A percentile compares a stretch with the other conserved stretches of the same genome.
phyloP scores from a whole-genome alignment of 1,284 basidiomycete genomes.

The Apiotrichum veenhuisii region DNA sequence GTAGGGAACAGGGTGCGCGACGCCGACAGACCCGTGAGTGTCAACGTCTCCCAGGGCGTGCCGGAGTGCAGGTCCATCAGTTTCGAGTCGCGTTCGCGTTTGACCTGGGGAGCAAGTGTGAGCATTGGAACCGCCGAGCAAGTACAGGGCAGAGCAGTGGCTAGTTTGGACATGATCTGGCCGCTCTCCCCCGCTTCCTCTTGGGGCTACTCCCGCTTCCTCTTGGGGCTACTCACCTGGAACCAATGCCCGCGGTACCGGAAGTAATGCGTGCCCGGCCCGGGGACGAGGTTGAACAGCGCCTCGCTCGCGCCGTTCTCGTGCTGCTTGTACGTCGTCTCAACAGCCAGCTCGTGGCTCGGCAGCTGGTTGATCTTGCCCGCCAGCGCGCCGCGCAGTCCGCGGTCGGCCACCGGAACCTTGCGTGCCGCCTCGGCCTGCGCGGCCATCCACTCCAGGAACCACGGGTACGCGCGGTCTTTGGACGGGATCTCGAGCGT shows the following conservation, averaged over 20 bases:
- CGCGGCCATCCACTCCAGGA: conserved; percentile 89
- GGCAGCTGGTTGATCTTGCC: conserved; percentile 58
- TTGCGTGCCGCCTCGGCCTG: conserved; percentile 25
- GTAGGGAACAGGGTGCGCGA: conserved; percentile 76
- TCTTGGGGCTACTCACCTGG: conserved; percentile 64
- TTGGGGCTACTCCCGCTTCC: not conserved
- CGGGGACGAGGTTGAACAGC: conserved; percentile 88
- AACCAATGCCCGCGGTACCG: conserved; percentile 82
- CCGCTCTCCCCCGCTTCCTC: too few relatives aligned
- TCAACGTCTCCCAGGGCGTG: conserved; percentile 95
- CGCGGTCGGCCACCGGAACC: conserved; percentile 21
- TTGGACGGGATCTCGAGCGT: conserved; percentile 95
- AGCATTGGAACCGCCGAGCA: not conserved
- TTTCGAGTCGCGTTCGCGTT: conserved; percentile 85
- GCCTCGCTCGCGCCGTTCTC: conserved; percentile 83
- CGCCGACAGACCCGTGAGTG: conserved; percentile 83
- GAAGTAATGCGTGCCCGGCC: conserved; percentile 92
- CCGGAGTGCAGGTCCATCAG: conserved; percentile 89
- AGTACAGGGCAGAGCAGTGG: not conserved
- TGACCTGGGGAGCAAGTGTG: conserved; percentile 59
- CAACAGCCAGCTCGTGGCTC: conserved; percentile 90
- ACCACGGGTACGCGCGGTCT: conserved; percentile 94
- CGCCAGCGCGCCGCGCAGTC: conserved; percentile 22
- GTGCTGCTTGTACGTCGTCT: conserved; percentile 81
- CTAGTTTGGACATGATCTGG: too few relatives aligned